These are phyloP conservation scores for Termitomyces sp. DNA, from an alignment of 768 basidiomycete genomes.

Conservation along the genomic window DNA sequence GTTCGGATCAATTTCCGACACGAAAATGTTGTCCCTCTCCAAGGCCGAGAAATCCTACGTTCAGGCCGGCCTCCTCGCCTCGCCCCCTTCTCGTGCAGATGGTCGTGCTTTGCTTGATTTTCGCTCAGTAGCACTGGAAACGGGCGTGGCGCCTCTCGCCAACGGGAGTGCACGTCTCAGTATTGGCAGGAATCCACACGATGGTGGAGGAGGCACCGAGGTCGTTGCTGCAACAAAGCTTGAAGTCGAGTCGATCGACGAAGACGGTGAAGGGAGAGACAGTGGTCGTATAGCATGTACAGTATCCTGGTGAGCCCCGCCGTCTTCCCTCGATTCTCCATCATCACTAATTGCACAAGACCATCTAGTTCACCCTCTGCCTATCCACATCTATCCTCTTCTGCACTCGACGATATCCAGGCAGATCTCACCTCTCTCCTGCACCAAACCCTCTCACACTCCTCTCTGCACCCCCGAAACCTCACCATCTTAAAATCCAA, in stretches of 20 bases:
- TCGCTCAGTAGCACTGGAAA: slow-evolving; percentile 68
- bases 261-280: slow-evolving; percentile 37
- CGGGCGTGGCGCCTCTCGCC: slow-evolving; percentile 74
- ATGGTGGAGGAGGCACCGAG: slow-evolving; percentile 68
- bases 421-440: slow-evolving; percentile 66
- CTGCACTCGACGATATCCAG: slow-evolving; percentile 72
- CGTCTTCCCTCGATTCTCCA: neutral
- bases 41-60: slow-evolving; percentile 82
- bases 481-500: slow-evolving; percentile 54
- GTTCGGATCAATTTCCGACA: slow-evolving; percentile 10
- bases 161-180: slow-evolving; percentile 79
- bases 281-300: slow-evolving; percentile 63
- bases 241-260: slow-evolving; percentile 63
- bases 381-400: slow-evolving; percentile 63
- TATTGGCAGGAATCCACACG: slow-evolving; percentile 56
- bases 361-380: slow-evolving; percentile 72
- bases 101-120: slow-evolving; percentile 68
- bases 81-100: slow-evolving; percentile 68
- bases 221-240: slow-evolving; percentile 75
- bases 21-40: slow-evolving; percentile 42
- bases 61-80: slow-evolving; percentile 55
- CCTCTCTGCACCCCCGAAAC: slow-evolving; percentile 62
- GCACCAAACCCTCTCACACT: slow-evolving; percentile 61
- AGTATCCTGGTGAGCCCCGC: slow-evolving; percentile 67
- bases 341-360: slow-evolving; percentile 18